Conservation (phyloP, 805 yeast species). For the Candida namnaoensis region DNA sequence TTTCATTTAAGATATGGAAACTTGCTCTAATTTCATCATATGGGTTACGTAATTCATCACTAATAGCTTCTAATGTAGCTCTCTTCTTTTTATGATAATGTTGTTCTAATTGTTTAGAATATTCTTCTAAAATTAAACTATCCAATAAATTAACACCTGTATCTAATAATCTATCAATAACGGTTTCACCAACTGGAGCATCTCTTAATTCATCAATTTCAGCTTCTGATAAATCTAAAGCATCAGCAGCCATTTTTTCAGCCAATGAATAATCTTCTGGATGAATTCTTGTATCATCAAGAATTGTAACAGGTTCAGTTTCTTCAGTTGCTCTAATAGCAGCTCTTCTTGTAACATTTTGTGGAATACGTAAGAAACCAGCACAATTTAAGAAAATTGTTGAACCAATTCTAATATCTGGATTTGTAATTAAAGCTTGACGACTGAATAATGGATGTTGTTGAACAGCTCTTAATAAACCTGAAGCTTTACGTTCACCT, state of each 20-base stretch:
- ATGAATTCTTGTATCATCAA: conserved; percentile 94
- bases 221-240: conserved; percentile 92
- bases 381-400: conserved; percentile 87
- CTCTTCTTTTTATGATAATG: conserved; percentile 66
- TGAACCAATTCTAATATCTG: conserved; percentile 54
- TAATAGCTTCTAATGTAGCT: conserved; percentile 74
- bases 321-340: conserved; percentile 26
- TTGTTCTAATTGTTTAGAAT: conserved; percentile 80
- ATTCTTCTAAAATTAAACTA: conserved; percentile 82
- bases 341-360: conserved; percentile 35
- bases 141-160: conserved; percentile 68
- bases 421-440: conserved; percentile 76
- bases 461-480: conserved; percentile 74
- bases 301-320: conserved; percentile 57
- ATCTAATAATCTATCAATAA: conserved; percentile 49
- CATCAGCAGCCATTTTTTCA: conserved; percentile 96
- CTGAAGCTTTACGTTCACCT: conserved; percentile 93
- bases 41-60: conserved; percentile 80
- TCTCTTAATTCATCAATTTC: conserved; percentile 74
- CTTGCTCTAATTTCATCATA: conserved; percentile 79
- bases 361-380: conserved; percentile 74
- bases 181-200: conserved; percentile 64
- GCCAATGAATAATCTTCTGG: conserved; percentile 97
- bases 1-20: conserved; percentile 53
- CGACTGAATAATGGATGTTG: conserved; percentile 58